phyloP scores from a whole-genome alignment of 345 rosid species.

The Lepidium sativum region DNA sequence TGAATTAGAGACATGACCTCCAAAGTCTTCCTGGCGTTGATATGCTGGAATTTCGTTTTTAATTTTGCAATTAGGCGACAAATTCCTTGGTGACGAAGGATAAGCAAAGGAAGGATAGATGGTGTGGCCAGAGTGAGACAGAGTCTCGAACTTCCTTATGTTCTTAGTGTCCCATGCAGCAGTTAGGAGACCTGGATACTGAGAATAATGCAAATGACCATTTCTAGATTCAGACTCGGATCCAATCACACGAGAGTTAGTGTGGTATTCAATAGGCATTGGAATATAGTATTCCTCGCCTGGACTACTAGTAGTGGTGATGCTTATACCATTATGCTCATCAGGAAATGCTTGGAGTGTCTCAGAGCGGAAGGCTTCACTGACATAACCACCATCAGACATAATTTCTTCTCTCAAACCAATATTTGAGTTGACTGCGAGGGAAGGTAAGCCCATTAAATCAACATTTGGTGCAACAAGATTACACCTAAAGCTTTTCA shows the following conservation, averaged over 20 bases:
- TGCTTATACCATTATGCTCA: conserved; percentile 14
- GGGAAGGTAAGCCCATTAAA: conserved; percentile 3
- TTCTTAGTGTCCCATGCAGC: conserved; percentile 7
- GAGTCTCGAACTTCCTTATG: conserved; percentile 10
- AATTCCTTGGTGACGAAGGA: conserved; percentile 1
- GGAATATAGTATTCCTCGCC: conserved; percentile 4
- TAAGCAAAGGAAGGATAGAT: conserved; percentile 25
- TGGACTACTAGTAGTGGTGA: conserved; percentile 8
- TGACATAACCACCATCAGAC: conserved; percentile 17
- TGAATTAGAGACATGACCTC: not conserved
- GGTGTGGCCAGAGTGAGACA: conserved; percentile 12
- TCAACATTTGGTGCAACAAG: conserved; percentile 16
- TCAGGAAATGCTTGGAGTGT: conserved; percentile 5
- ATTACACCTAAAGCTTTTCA: conserved; percentile 21
- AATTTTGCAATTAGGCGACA: not conserved
- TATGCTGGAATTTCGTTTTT: not conserved
- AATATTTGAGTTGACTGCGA: not conserved
- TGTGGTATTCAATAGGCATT: conserved; percentile 20
- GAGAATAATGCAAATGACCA: conserved; percentile 12
- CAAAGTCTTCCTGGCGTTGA: conserved; percentile 12
- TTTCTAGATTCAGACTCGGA: conserved; percentile 14
- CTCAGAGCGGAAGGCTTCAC: conserved; percentile 15
- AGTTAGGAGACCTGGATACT: conserved; percentile 12
- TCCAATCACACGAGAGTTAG: not conserved
- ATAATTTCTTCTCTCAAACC: conserved; percentile 11